Base-by-base conservation (phyloP, 2,329 filamentous ascomycete genomes). In the Colletotrichum higginsianum region DNA sequence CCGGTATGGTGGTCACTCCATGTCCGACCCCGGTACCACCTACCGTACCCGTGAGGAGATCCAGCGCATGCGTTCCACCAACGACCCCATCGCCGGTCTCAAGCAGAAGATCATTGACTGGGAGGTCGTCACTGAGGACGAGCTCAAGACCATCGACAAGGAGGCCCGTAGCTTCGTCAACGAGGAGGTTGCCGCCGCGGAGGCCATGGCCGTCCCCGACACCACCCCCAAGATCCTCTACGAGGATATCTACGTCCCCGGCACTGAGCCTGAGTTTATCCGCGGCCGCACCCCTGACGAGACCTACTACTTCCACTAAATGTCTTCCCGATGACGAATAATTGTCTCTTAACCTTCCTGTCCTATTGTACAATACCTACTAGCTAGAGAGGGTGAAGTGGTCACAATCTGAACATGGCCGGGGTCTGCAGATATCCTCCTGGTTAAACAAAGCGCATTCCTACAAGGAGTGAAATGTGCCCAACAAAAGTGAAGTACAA, bases 41-140 rank as follows among this genome's bases (percentile, higher is more conserved):
- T 99, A 99, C 93, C 93, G 95, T 84, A 98, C 96, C 78, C 95
- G 96, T 85, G 96, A 99, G 88, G 96, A 99, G 88, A 98, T 99
- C 81, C 96, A 98, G 89, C 95, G 96, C 84, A 99, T 99, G 96
- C 94, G 96, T 80, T 97, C 93, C 79, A 99, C 96, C 86, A 94
- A 98, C 86, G 96, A 99, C 86, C 95, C 96, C 77, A 99, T 99
- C 81, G 95, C 95, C 79, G 96, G 96, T 72, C 91, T 99, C 78
- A 98, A 98, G 92, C 93, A 96, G 88, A 98, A 98, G 89, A 92
- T 99, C 76, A 87, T 99, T 71, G 96, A 99, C 85, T 99, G 96
- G 96, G 90, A 90, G 72, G 93, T 99, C 76, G 92, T 92, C 77
- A 91, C 89, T 73, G 96, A 99, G 88, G 95, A 98, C 50, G 96